Percentiles rank a stretch among this genome's conserved stretches.
phyloP scores from a whole-genome alignment of 768 basidiomycete species.

The Mycena crocata region DNA sequence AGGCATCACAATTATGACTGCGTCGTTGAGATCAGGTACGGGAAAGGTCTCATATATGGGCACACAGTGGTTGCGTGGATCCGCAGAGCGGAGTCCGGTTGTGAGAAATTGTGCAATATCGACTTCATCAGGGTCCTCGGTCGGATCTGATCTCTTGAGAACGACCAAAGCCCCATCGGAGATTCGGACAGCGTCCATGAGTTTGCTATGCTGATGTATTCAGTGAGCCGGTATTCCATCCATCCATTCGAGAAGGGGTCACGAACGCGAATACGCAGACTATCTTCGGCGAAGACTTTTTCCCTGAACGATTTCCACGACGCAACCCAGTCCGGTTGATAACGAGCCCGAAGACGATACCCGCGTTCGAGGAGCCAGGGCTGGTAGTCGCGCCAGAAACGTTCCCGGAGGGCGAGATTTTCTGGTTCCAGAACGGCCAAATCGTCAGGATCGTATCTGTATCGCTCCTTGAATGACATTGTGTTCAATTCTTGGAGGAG shows the following conservation, averaged over 20 bases:
- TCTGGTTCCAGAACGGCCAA: too few species aligned
- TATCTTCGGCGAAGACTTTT: background rate
- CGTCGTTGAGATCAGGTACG: background rate
- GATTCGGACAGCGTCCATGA: background rate
- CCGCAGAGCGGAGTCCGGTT: background rate
- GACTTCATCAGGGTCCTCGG: background rate
- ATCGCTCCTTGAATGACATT: too few species aligned
- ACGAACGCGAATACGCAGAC: background rate
- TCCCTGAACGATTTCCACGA: background rate
- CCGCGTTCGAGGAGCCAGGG: background rate
- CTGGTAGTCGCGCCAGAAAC: background rate
- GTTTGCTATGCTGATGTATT: background rate
- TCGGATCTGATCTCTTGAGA: background rate
- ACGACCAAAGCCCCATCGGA: background rate
- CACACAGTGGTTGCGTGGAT: constrained; percentile 1
- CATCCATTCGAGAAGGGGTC: too few species aligned
- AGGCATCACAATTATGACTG: background rate
- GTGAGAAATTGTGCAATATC: background rate
- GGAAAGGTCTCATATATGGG: background rate
- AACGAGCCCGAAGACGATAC: background rate
- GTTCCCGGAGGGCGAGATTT: background rate
- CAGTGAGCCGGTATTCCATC: background rate
- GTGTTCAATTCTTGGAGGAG: too few species aligned
- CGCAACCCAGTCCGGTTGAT: background rate
- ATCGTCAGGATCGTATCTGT: too few species aligned